These are phyloP conservation scores for Heliophila coronopifolia DNA, from an alignment of 441 rosid species.

Conservation along the genomic window DNA sequence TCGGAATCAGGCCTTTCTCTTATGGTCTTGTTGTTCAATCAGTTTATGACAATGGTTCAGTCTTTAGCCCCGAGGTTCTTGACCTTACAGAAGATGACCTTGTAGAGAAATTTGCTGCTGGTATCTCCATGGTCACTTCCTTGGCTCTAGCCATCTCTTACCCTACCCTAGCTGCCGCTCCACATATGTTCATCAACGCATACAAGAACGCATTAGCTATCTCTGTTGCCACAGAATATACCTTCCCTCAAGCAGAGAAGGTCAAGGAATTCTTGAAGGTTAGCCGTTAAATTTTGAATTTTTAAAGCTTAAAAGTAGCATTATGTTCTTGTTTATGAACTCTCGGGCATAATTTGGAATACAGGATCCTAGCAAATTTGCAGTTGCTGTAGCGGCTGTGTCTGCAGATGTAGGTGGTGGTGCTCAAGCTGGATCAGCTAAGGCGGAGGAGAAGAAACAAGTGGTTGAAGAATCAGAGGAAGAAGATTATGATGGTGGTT, in stretches of 20 bases:
- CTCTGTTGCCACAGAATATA: slow-evolving; percentile 40
- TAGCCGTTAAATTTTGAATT: background rate
- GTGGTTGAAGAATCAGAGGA: slow-evolving; percentile 81
- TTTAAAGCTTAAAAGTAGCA: background rate
- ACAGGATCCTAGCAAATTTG: slow-evolving; percentile 56
- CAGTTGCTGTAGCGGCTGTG: slow-evolving; percentile 28
- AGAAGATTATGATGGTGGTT: slow-evolving; percentile 56
- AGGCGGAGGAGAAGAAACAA: slow-evolving; percentile 40
- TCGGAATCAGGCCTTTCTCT: slow-evolving; percentile 49
- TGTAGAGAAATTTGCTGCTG: slow-evolving; percentile 35
- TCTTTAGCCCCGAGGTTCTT: slow-evolving; percentile 59
- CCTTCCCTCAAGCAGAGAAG: slow-evolving; percentile 45
- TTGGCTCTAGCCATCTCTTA: slow-evolving; percentile 41
- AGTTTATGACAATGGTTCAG: slow-evolving; percentile 44
- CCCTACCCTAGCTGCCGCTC: slow-evolving; percentile 51
- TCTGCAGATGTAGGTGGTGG: slow-evolving; percentile 28
- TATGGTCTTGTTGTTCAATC: slow-evolving; percentile 44
- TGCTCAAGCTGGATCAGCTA: slow-evolving; percentile 25
- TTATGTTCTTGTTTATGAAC: background rate
- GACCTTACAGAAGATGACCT: slow-evolving; percentile 46
- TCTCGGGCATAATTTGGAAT: background rate
- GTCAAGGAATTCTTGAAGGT: slow-evolving; percentile 46
- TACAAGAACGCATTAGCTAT: slow-evolving; percentile 46
- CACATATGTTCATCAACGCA: slow-evolving; percentile 46
- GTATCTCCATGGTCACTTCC: slow-evolving; percentile 42